phyloP scores from a whole-genome alignment of 805 yeast genomes.

The Candida succiphila region DNA sequence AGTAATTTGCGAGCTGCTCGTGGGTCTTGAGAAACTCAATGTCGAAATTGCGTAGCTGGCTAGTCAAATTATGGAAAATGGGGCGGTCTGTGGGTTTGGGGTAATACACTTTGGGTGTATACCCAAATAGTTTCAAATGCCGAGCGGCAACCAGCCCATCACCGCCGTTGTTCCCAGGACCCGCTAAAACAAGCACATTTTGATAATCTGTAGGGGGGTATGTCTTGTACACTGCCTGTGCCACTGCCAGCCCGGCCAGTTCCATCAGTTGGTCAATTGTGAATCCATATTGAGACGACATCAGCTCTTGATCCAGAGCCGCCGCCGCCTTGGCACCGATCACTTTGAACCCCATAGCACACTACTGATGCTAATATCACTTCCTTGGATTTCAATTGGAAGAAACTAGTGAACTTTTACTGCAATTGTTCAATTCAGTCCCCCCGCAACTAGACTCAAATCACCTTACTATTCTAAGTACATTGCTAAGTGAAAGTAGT shows the following conservation, averaged over 20 bases:
- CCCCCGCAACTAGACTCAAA: background rate
- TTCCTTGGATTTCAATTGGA: too few relatives aligned
- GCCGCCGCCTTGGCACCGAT: conserved; percentile 55
- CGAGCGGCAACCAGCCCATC: conserved; percentile 96
- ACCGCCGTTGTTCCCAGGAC: conserved; percentile 97
- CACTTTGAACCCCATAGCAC: conserved; percentile 24
- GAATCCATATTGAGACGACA: conserved; percentile 69
- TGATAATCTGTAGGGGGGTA: conserved; percentile 43
- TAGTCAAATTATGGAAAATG: conserved; percentile 48
- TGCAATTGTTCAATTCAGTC: too few relatives aligned
- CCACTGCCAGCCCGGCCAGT: conserved; percentile 90
- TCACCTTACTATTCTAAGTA: too few relatives aligned
- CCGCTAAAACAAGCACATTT: conserved; percentile 63
- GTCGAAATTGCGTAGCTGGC: conserved; percentile 59
- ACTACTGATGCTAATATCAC: too few relatives aligned
- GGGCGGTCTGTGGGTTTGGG: conserved; percentile 58
- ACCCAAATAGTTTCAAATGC: conserved; percentile 75
- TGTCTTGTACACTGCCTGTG: conserved; percentile 66
- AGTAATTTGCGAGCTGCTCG: conserved; percentile 23
- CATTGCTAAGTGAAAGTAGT: too few relatives aligned
- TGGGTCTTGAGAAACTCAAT: conserved; percentile 39
- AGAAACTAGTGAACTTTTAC: too few relatives aligned
- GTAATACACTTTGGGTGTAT: conserved; percentile 65
- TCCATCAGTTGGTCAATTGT: conserved; percentile 91
- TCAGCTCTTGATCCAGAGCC: conserved; percentile 71